phyloP scores from a whole-genome alignment of 1,284 basidiomycete genomes.

The Sporisorium scitamineum region DNA sequence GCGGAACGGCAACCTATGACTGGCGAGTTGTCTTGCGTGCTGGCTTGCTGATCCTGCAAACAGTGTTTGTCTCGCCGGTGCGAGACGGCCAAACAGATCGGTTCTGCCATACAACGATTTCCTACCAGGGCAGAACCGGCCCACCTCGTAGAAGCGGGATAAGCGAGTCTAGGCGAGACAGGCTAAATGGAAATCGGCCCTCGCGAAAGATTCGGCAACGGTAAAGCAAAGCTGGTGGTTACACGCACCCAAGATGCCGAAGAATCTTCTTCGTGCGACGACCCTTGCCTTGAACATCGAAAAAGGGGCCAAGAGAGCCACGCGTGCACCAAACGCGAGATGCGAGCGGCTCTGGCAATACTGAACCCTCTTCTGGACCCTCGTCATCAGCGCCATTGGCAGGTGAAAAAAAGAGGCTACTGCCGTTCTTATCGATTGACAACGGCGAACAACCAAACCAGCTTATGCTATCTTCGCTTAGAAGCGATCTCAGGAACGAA shows the following conservation, averaged over 20 bases:
- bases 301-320: not conserved
- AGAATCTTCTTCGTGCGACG: not conserved
- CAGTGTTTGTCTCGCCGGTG: not conserved
- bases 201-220: not conserved
- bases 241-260: not conserved
- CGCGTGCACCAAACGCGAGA: too few species aligned
- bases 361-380: too few species aligned
- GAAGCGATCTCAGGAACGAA: too few species aligned
- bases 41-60: not conserved
- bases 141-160: not conserved
- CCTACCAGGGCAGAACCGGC: not conserved
- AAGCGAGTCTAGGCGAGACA: conserved; percentile 1
- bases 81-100: conserved; percentile 6
- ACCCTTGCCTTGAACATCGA: too few species aligned
- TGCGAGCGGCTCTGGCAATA: too few species aligned
- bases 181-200: not conserved
- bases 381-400: not conserved
- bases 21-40: too few species aligned
- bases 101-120: not conserved
- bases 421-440: too few species aligned
- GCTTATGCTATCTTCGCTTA: too few species aligned
- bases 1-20: not conserved
- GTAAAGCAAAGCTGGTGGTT: not conserved
- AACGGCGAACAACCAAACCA: too few species aligned
- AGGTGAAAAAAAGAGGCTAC: not conserved